A percentile compares a stretch with the other conserved stretches of the same genome.
phyloP scores from a whole-genome alignment of 768 basidiomycete species.

The Boletus pseudo-olivaceus region DNA sequence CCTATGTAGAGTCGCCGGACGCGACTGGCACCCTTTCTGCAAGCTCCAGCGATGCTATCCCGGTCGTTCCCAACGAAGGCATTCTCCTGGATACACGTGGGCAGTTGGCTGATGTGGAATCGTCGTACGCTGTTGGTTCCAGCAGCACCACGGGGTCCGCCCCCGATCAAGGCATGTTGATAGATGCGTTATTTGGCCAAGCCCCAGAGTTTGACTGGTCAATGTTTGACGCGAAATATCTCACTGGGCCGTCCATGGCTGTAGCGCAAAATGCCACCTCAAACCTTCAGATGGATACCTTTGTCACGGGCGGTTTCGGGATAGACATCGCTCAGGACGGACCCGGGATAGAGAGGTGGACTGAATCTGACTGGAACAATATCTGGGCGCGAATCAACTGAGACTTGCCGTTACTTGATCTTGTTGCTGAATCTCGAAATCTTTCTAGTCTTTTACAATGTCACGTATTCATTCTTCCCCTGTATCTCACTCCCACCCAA shows the following conservation, averaged over 20 bases:
- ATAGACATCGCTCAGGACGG: background rate
- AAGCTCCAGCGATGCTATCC: background rate
- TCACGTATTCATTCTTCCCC: background rate
- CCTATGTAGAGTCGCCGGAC: background rate
- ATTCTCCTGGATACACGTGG: too few relatives aligned
- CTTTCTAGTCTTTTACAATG: background rate
- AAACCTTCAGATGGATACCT: background rate
- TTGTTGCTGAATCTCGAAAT: background rate
- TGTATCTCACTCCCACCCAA: background rate
- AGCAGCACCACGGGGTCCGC: background rate
- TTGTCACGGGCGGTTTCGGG: constrained; percentile 6
- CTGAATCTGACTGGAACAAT: background rate
- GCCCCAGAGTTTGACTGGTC: background rate
- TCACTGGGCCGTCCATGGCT: too few relatives aligned
- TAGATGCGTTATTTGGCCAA: too few relatives aligned
- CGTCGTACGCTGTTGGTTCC: background rate
- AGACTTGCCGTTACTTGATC: constrained; percentile 22
- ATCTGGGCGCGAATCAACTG: background rate
- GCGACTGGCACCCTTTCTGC: background rate
- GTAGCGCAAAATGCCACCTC: background rate
- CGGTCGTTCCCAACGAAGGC: background rate
- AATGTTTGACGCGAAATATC: background rate
- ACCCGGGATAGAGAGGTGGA: background rate
- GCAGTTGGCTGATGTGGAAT: background rate
- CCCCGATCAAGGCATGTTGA: background rate